These are phyloP conservation scores for Cladophialophora carrionii DNA, from an alignment of 2,329 filamentous ascomycete species.

Conservation along the genomic window DNA sequence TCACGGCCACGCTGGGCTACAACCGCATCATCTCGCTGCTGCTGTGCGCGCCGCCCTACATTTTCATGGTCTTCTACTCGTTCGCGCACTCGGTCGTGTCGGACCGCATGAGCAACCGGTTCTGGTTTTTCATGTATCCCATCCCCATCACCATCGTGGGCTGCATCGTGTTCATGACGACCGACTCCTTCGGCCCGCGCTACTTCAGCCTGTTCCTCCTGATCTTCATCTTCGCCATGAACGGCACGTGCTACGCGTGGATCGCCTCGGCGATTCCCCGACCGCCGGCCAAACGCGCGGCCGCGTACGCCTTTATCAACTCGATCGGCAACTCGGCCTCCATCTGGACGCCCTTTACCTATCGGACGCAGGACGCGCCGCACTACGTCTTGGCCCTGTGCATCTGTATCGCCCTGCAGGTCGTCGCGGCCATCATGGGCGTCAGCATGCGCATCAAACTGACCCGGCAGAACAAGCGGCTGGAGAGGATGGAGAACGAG, in stretches of 20 bases:
- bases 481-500: conserved; percentile 56
- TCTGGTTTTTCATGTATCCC: conserved; percentile 58
- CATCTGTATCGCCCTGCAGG: conserved; percentile 49
- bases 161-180: conserved; percentile 60
- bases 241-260: conserved; percentile 56
- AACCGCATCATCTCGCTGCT: conserved; percentile 54
- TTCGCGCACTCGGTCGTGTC: conserved; percentile 52
- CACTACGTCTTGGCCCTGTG: conserved; percentile 50
- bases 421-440: conserved; percentile 44
- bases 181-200: conserved; percentile 55
- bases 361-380: conserved; percentile 46
- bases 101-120: conserved; percentile 53
- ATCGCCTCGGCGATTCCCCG: conserved; percentile 57
- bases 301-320: conserved; percentile 60
- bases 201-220: conserved; percentile 62
- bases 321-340: conserved; percentile 57
- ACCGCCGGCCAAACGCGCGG: conserved; percentile 59
- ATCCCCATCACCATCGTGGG: conserved; percentile 57
- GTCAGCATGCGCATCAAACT: conserved; percentile 48
- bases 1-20: conserved; percentile 53
- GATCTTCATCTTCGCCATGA: conserved; percentile 60
- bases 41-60: conserved; percentile 58
- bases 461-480: conserved; percentile 53
- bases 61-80: conserved; percentile 58
- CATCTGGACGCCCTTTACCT: conserved; percentile 59